Conservation (phyloP, 495 filamentous ascomycete genomes). For the Lasiosphaeria hispida region DNA sequence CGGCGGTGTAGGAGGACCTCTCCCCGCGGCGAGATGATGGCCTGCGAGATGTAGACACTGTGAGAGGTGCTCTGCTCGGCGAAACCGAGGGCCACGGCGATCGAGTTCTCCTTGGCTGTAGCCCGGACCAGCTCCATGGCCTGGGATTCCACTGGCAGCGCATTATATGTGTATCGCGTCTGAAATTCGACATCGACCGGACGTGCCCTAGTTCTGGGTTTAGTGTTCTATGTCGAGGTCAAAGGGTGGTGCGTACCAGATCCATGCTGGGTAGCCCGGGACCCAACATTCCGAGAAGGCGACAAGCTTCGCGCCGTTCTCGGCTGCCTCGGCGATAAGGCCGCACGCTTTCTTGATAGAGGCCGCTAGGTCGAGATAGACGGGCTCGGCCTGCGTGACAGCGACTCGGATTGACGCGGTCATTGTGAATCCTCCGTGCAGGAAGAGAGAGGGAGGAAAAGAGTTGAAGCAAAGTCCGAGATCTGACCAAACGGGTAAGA, state of each 20-base stretch:
- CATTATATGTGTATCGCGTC: conserved; percentile 34
- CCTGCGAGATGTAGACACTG: conserved; percentile 58
- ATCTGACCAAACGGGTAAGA: too few species aligned
- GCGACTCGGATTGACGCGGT: conserved; percentile 36
- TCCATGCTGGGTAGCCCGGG: conserved; percentile 57
- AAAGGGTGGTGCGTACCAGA: conserved; percentile 44
- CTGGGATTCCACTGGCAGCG: conserved; percentile 40
- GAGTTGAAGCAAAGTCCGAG: too few species aligned
- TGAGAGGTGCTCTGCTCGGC: conserved; percentile 45
- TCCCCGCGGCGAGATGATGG: conserved; percentile 47
- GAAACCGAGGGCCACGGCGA: conserved; percentile 54
- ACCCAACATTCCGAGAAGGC: conserved; percentile 58
- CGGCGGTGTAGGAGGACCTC: conserved; percentile 44
- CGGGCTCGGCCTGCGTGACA: conserved; percentile 52
- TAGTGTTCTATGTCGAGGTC: neutral
- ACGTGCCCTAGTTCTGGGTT: conserved; percentile 6
- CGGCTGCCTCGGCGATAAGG: conserved; percentile 53
- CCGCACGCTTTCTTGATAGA: conserved; percentile 49
- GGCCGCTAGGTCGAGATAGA: conserved; percentile 51
- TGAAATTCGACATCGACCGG: conserved; percentile 16
- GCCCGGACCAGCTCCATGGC: conserved; percentile 48
- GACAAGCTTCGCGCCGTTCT: conserved; percentile 49
- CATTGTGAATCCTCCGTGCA: too few species aligned
- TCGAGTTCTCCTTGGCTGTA: conserved; percentile 40
- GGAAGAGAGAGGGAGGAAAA: too few species aligned